Conservation (phyloP, 139 green algal genomes). For the Coelastrella sp. region DNA sequence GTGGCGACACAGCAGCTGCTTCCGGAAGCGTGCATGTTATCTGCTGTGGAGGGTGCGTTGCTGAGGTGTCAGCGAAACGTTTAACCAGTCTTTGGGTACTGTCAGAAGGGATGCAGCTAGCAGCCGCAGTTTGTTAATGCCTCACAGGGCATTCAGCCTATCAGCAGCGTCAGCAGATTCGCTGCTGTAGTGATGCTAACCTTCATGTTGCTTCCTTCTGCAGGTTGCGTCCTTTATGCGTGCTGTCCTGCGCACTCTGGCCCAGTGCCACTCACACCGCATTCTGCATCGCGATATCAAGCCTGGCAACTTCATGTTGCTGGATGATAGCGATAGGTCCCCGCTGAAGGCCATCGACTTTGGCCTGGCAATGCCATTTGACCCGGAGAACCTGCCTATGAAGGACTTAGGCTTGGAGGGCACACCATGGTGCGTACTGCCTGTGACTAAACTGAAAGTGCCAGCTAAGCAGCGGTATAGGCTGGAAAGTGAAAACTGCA, state of each 20-base stretch:
- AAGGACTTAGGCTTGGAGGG: conserved; percentile 87
- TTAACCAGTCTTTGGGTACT: too few relatives aligned
- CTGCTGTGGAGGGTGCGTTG: too few relatives aligned
- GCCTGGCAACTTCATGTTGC: conserved; percentile 93
- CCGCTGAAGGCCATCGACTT: conserved; percentile 93
- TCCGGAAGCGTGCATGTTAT: too few relatives aligned
- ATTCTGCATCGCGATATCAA: conserved; percentile 93
- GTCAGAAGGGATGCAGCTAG: neutral
- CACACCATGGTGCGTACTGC: conserved; percentile 80
- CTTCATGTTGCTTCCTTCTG: neutral
- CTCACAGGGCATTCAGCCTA: too few relatives aligned
- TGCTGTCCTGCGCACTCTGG: conserved; percentile 76
- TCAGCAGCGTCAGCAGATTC: too few relatives aligned
- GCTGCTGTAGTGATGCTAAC: neutral
- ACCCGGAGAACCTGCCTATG: conserved; percentile 72
- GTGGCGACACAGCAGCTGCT: too few relatives aligned
- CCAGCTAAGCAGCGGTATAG: too few relatives aligned
- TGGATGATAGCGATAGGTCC: conserved; percentile 66
- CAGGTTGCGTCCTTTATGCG: conserved; percentile 81
- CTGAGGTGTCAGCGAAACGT: too few relatives aligned
- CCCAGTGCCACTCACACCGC: conserved; percentile 81
- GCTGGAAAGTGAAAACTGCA: too few relatives aligned
- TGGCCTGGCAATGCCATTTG: conserved; percentile 85
- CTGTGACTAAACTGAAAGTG: neutral
- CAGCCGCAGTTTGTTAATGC: neutral